Conservation (phyloP, 805 yeast genomes). For the Phaffomyces antillensis region DNA sequence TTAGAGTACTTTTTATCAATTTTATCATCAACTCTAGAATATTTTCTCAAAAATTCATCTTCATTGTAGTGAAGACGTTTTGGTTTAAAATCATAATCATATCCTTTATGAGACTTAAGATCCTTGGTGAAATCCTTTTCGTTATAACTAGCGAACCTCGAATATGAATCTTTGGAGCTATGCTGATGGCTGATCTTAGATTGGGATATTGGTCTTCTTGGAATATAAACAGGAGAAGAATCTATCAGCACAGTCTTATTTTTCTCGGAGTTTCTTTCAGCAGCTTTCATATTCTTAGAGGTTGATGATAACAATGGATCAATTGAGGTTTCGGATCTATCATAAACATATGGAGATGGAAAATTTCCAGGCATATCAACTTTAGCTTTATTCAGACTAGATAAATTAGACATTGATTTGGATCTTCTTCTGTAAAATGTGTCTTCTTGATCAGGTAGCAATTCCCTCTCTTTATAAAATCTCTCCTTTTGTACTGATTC, state of each 20-base stretch:
- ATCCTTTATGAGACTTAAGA: no score
- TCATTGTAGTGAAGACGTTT: no score
- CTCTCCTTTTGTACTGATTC: background rate
- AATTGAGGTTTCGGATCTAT: slow-evolving; percentile 1
- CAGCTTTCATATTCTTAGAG: slow-evolving; percentile 6
- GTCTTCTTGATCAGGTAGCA: slow-evolving; percentile 11
- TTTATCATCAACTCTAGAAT: no score
- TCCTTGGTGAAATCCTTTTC: no score
- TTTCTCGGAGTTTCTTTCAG: slow-evolving; percentile 2
- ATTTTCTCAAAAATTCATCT: no score
- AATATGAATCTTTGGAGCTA: no score
- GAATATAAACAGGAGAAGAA: slow-evolving; percentile 9
- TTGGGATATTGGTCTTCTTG: slow-evolving; percentile 9
- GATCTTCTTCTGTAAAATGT: slow-evolving; percentile 6
- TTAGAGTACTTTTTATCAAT: no score
- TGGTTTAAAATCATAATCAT: no score
- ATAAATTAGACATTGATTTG: slow-evolving; percentile 2
- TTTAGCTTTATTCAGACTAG: slow-evolving; percentile 1
- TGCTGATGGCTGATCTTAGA: no score
- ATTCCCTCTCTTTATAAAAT: slow-evolving; percentile 15
- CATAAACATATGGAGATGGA: slow-evolving; percentile 16
- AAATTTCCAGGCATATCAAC: slow-evolving; percentile 21
- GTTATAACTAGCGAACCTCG: no score
- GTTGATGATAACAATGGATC: slow-evolving; percentile 7
- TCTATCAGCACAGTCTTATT: slow-evolving; percentile 5